Base-by-base conservation (phyloP, 345 rosid species). In the Mallotus nudiflorus region DNA sequence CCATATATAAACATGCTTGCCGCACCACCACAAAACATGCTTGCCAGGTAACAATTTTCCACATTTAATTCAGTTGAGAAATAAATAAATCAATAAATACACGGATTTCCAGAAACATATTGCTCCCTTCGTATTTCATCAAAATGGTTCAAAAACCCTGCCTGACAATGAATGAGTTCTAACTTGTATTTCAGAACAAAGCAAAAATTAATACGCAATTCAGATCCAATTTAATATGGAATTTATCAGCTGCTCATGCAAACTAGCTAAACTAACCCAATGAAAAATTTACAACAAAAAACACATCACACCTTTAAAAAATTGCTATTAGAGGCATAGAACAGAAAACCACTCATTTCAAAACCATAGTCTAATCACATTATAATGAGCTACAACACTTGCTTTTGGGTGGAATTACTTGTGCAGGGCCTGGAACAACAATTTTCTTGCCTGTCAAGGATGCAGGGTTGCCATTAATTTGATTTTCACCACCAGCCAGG, bases 401-500 rank as follows among this genome's bases (percentile, higher is more conserved):
- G 70, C 77, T 85, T 85, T 80, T 89, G 9, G 73, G 77, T 1
- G 91, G 94, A 70, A 81, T 72, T 77, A 58, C 94, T 64, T 91
- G 91, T n/a, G 82, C 94, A 0, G 87, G 92, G 28, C 92, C 91
- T 1, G 92, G 92, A 51, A 91, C 42, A 55, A 84, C 2, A 20
- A 91, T 84, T 79, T 91, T 91, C 88, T 87, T 86, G 69, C 97
- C 91, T 14, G 87, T 71, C 70, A 89, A 73, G 4, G 87, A 80
- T 33, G 84, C 82, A 0, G 89, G 85, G 80, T 82, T 88, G 12
- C 82, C 86, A 14, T 83, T 87, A n/a, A 79, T 77, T 70, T 86
- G 85, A 49, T 82, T 79, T 68, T 88, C 92, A 2, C 33, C 67
- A 24, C 88, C 89, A 27, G 81, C 77, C n/a, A 91, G 83, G 77